A percentile compares a stretch with the other conserved stretches of the same genome.
Conservation (phyloP, 2,329 filamentous ascomycete genomes). For the Spiromastix sp. region DNA sequence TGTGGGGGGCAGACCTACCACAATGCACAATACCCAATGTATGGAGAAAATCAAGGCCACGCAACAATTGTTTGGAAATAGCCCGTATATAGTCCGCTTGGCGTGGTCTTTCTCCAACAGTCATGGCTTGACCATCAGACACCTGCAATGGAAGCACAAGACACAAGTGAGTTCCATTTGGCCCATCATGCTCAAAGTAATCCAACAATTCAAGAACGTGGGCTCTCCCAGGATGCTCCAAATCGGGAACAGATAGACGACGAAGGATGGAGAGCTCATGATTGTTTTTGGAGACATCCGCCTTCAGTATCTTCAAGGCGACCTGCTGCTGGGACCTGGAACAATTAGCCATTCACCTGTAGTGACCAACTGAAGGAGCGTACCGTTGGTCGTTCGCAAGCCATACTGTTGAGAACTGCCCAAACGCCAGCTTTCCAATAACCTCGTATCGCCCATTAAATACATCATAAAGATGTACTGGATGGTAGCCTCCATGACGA, state of each 20-base stretch:
- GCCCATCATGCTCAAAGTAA: constrained; percentile 16
- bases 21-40: constrained; percentile 12
- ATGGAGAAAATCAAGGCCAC: constrained; percentile 14
- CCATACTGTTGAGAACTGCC: constrained; percentile 18
- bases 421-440: constrained; percentile 13
- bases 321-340: constrained; percentile 13
- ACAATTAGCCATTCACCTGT: constrained; percentile 6
- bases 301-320: constrained; percentile 18
- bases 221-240: constrained; percentile 12
- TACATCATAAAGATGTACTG: constrained; percentile 16
- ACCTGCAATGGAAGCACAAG: constrained; percentile 18
- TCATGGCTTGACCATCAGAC: constrained; percentile 15
- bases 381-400: constrained; percentile 13
- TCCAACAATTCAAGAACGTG: constrained; percentile 16
- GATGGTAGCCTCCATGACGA: constrained; percentile 17
- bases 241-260: constrained; percentile 5
- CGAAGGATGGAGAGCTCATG: constrained; percentile 14
- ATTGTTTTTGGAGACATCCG: constrained; percentile 13
- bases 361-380: constrained; percentile 1
- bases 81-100: constrained; percentile 9
- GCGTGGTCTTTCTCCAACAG: constrained; percentile 8
- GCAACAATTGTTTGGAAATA: constrained; percentile 13
- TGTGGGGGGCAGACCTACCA: constrained; percentile 8
- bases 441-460: constrained; percentile 14
- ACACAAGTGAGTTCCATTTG: constrained; percentile 17